phyloP scores from a whole-genome alignment of 345 rosid species.

The Rhodamnia argentea region DNA sequence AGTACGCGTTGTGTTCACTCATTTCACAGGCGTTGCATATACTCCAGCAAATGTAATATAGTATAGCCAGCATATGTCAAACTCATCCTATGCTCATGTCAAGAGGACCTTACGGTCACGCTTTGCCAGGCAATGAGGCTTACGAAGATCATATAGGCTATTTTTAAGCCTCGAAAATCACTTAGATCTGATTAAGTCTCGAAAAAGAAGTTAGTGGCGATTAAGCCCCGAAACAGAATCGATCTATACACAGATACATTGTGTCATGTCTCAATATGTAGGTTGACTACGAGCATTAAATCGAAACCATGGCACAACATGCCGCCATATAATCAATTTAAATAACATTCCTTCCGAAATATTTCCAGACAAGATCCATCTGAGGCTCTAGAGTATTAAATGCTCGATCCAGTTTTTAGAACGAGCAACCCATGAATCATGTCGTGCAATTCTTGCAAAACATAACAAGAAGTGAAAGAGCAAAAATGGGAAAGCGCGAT shows the following conservation, averaged over 20 bases:
- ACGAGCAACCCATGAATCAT: background rate
- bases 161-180: too few species aligned
- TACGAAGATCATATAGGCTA: too few species aligned
- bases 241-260: background rate
- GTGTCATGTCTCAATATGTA: background rate
- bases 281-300: background rate
- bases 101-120: background rate
- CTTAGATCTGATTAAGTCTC: background rate
- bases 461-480: background rate
- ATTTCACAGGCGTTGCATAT: background rate
- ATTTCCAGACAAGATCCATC: background rate
- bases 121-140: background rate
- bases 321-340: background rate
- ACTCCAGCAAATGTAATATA: too few species aligned
- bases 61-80: background rate
- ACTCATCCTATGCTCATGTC: background rate
- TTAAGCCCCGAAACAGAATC: rapidly evolving
- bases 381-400: background rate
- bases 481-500: background rate
- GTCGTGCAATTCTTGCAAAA: background rate
- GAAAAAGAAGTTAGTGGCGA: background rate
- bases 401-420: background rate
- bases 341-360: background rate
- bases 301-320: background rate
- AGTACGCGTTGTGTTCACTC: background rate